Conservation (phyloP, 768 basidiomycete species). For the Mycena vitilis region DNA sequence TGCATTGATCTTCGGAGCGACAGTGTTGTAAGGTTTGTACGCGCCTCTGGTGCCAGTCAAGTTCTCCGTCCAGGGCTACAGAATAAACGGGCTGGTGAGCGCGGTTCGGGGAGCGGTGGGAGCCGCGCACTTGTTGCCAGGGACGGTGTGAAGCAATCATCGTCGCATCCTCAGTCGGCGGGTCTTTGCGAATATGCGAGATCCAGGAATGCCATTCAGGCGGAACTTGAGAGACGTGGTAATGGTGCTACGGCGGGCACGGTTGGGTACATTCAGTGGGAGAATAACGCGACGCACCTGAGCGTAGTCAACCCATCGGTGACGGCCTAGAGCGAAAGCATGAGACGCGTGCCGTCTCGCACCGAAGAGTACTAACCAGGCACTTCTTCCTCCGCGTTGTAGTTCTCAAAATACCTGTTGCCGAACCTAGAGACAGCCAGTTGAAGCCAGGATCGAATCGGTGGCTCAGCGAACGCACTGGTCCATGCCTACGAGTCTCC, state of each 20-base stretch:
- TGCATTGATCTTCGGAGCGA: constrained; percentile 79
- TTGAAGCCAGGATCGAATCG: constrained; percentile 6
- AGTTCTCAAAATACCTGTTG: constrained; percentile 94
- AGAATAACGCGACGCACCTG: constrained; percentile 64
- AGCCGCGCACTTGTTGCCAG: constrained; percentile 79
- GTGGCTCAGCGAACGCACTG: constrained; percentile 66
- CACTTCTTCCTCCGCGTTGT: constrained; percentile 86
- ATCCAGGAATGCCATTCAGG: constrained; percentile 99
- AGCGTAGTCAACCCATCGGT: constrained; percentile 95
- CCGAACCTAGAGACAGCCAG: constrained; percentile 73
- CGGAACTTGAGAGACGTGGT: constrained; percentile 93
- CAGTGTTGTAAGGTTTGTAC: constrained; percentile 91
- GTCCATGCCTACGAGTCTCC: constrained; percentile 80
- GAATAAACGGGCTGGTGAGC: constrained; percentile 5
- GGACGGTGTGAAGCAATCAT: constrained; percentile 76
- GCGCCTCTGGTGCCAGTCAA: constrained; percentile 94
- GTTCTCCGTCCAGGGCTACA: constrained; percentile 86
- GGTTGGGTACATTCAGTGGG: constrained; percentile 8
- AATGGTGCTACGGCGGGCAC: constrained; percentile 68
- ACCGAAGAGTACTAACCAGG: constrained; percentile 66
- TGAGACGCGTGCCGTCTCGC: constrained; percentile 12
- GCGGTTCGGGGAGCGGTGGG: constrained; percentile 8
- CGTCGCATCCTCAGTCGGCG: constrained; percentile 81
- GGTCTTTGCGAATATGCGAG: constrained; percentile 85
- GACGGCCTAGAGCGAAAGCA: constrained; percentile 71